Percentiles rank a stretch among this genome's conserved stretches.
Conservation (phyloP, 2,329 filamentous ascomycete genomes). For the Cytospora mali region DNA sequence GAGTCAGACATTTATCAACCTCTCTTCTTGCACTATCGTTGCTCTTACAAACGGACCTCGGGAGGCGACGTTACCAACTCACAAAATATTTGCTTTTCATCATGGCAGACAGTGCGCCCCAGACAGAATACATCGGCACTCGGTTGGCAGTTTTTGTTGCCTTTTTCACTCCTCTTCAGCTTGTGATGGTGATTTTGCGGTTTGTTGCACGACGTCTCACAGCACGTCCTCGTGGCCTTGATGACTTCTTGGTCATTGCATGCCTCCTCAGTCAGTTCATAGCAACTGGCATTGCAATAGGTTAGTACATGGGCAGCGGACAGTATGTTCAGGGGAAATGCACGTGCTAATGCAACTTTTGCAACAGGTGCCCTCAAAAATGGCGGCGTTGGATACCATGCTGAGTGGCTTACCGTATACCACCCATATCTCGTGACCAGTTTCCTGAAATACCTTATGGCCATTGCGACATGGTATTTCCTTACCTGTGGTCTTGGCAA, state of each 20-base stretch:
- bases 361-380: neutral
- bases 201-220: constrained; percentile 9
- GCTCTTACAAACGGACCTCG: neutral
- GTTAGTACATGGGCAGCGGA: neutral
- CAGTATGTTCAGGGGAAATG: neutral
- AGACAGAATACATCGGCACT: neutral
- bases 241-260: neutral
- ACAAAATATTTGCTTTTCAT: neutral
- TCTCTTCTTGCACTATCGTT: neutral
- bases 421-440: neutral
- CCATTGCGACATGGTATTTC: constrained; percentile 30
- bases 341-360: neutral
- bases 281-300: constrained; percentile 3
- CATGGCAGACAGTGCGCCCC: neutral
- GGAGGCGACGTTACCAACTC: neutral
- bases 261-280: constrained; percentile 7
- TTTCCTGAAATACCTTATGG: constrained; percentile 30
- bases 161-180: neutral
- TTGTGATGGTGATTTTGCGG: neutral
- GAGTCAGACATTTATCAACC: neutral
- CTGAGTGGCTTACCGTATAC: neutral
- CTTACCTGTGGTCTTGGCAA: constrained; percentile 28
- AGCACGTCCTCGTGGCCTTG: neutral
- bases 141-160: neutral
- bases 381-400: constrained; percentile 5